These are phyloP conservation scores for Verbascum thapsus DNA, from an alignment of 257 asterid genomes.

Conservation along the genomic window DNA sequence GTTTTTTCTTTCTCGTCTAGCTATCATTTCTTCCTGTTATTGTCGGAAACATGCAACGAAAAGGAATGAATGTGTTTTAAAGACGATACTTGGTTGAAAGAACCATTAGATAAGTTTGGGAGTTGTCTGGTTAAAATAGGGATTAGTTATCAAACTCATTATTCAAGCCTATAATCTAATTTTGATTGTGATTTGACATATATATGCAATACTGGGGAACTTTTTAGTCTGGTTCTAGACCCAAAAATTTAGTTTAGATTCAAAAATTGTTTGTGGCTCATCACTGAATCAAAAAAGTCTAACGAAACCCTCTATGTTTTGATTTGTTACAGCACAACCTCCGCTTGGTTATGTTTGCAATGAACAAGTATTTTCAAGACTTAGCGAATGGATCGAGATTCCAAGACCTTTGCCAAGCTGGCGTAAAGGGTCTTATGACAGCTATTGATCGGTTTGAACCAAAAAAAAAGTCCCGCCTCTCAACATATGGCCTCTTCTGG, in stretches of 20 bases:
- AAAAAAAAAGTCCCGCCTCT: constrained; percentile 56
- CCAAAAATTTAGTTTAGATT: not conserved
- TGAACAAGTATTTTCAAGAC: constrained; percentile 71
- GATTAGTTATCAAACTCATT: not conserved
- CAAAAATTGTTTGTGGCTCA: not conserved
- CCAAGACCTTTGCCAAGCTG: constrained; percentile 77
- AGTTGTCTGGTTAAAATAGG: constrained; percentile 2
- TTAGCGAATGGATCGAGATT: constrained; percentile 65
- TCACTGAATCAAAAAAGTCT: constrained; percentile 3
- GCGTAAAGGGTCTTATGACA: constrained; percentile 90
- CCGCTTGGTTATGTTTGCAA: constrained; percentile 84
- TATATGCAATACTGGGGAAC: not conserved
- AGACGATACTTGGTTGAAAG: constrained; percentile 1
- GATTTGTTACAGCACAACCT: constrained; percentile 84
- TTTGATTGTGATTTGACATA: constrained; percentile 4
- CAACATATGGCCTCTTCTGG: constrained; percentile 94
- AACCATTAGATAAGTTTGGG: not conserved
- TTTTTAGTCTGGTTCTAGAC: not conserved
- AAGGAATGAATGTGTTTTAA: not conserved
- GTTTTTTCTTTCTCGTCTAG: not conserved
- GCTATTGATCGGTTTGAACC: constrained; percentile 94
- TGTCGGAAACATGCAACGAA: constrained; percentile 7
- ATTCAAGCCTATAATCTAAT: constrained; percentile 3
- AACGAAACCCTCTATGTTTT: constrained; percentile 26
- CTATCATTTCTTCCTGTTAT: not conserved